Evolutionary conservation across 2,329 filamentous ascomycete genomes (phyloP).

Genomic region (Paracamarosporium sp.): DNA sequence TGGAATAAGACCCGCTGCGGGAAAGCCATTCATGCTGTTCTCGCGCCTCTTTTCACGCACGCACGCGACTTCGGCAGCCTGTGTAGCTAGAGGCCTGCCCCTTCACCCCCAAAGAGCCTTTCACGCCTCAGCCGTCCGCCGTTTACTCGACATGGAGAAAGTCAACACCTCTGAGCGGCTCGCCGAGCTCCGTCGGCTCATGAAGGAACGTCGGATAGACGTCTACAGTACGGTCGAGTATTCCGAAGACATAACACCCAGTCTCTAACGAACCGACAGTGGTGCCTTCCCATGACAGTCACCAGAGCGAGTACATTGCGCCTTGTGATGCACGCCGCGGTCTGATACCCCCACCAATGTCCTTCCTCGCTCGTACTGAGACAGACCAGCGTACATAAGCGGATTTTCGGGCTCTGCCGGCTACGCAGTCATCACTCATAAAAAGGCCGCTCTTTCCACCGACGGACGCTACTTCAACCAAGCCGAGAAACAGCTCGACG

Average conservation of each 20-base stretch:
- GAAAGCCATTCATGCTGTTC: conserved; percentile 33
- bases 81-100: conserved; percentile 25
- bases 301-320: conserved; percentile 97
- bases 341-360: conserved; percentile 37
- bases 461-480: conserved; percentile 99
- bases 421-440: conserved; percentile 84
- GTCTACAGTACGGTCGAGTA: conserved; percentile 75
- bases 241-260: background rate
- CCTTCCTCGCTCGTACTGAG: conserved; percentile 33
- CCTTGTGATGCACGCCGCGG: conserved; percentile 89
- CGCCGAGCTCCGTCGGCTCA: conserved; percentile 77
- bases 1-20: conserved; percentile 1
- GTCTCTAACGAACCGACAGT: conserved; percentile 65
- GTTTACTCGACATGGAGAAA: conserved; percentile 70
- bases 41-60: conserved; percentile 36
- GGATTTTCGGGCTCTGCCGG: conserved; percentile 96
- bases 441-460: conserved; percentile 88
- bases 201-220: conserved; percentile 86
- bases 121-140: conserved; percentile 34
- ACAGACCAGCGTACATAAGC: conserved; percentile 74
- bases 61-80: conserved; percentile 32
- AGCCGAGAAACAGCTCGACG: conserved; percentile 86
- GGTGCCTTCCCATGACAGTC: conserved; percentile 94
- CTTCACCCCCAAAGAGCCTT: conserved; percentile 29
- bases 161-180: conserved; percentile 82